Conservation (phyloP, 2,329 filamentous ascomycete genomes). For the Leptographium radiaticola region DNA sequence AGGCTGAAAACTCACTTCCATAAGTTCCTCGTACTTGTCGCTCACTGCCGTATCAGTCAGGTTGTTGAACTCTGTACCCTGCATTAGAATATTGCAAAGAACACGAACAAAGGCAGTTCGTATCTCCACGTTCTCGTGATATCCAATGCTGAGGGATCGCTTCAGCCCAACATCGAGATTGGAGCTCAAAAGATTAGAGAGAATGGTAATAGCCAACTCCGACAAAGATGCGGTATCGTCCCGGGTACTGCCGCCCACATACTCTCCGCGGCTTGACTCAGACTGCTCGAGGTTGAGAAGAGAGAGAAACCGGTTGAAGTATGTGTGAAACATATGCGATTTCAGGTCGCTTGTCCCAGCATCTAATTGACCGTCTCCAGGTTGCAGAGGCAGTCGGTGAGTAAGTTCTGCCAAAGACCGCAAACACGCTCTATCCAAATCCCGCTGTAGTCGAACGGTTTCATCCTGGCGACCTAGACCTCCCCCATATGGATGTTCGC, state of each 20-base stretch:
- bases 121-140: slow-evolving; percentile 57
- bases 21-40: slow-evolving; percentile 54
- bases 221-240: slow-evolving; percentile 44
- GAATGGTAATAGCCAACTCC: slow-evolving; percentile 52
- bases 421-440: slow-evolving; percentile 53
- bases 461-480: slow-evolving; percentile 39
- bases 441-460: slow-evolving; percentile 42
- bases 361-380: slow-evolving; percentile 51
- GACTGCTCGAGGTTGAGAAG: slow-evolving; percentile 45
- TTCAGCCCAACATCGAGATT: slow-evolving; percentile 62
- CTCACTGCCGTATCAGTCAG: slow-evolving; percentile 53
- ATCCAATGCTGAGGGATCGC: slow-evolving; percentile 56
- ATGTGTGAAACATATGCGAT: slow-evolving; percentile 58
- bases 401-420: slow-evolving; percentile 53
- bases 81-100: slow-evolving; percentile 56
- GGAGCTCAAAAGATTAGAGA: slow-evolving; percentile 56
- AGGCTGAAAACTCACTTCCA: slow-evolving; percentile 31
- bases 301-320: slow-evolving; percentile 57
- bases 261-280: slow-evolving; percentile 30
- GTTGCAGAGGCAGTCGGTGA: slow-evolving; percentile 52
- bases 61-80: slow-evolving; percentile 58
- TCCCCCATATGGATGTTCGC: slow-evolving; percentile 26
- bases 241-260: slow-evolving; percentile 22
- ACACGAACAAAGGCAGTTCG: slow-evolving; percentile 58
- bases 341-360: slow-evolving; percentile 55